Percentiles rank a stretch among this genome's conserved stretches.
Evolutionary conservation across 768 basidiomycete genomes (phyloP).

Genomic region (Naganishia kalamii): DNA sequence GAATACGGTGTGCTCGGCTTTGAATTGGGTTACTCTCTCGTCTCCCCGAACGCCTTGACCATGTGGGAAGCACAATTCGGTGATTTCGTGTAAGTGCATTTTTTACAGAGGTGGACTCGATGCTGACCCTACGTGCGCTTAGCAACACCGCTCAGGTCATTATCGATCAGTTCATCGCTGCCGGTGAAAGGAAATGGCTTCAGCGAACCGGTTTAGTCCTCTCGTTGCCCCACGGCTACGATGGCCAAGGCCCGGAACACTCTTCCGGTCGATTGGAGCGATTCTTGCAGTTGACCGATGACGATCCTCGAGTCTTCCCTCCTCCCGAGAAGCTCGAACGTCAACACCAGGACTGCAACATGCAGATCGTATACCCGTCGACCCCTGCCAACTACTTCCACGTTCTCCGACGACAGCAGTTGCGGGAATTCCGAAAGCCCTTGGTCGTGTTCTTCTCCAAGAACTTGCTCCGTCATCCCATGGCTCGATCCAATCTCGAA

Average conservation of each 20-base stretch:
- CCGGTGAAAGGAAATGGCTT: conserved; percentile 95
- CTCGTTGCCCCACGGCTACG: conserved; percentile 88
- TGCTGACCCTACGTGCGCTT: not conserved
- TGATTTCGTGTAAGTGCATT: conserved; percentile 63
- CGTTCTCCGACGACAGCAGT: conserved; percentile 90
- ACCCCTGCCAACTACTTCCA: conserved; percentile 98
- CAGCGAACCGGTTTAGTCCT: conserved; percentile 87
- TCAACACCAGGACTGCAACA: conserved; percentile 98
- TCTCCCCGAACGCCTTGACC: conserved; percentile 82
- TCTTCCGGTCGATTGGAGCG: conserved; percentile 91
- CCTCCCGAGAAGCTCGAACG: conserved; percentile 80
- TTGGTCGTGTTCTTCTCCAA: conserved; percentile 97
- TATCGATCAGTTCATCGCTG: conserved; percentile 97
- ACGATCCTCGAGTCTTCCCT: conserved; percentile 88
- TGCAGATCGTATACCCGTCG: conserved; percentile 97
- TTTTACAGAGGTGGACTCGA: not conserved
- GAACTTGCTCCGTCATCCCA: conserved; percentile 87
- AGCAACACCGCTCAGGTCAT: conserved; percentile 90
- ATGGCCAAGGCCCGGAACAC: conserved; percentile 97
- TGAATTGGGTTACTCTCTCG: conserved; percentile 96
- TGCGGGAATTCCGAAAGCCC: conserved; percentile 97
- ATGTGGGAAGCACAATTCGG: conserved; percentile 98
- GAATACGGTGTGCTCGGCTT: conserved; percentile 93
- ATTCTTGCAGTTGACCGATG: conserved; percentile 95
- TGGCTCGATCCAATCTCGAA: conserved; percentile 72